A percentile compares a stretch with the other conserved stretches of the same genome.
Evolutionary conservation across 495 filamentous ascomycete genomes (phyloP).

Genomic region (Penicillium mononematosum): DNA sequence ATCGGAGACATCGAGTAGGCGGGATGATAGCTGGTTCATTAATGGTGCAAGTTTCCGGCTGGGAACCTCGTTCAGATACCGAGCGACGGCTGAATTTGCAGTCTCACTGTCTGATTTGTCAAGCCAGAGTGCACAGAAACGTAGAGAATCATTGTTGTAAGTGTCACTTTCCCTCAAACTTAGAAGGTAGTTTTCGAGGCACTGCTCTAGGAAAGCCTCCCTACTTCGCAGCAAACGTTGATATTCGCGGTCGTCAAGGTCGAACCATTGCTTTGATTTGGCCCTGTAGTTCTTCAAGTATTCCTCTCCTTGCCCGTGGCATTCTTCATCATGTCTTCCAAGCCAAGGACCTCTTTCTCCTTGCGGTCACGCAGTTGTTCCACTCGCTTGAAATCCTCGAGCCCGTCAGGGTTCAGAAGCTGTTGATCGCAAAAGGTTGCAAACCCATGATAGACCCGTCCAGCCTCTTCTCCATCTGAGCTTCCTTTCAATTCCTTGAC

Average conservation of each 20-base stretch:
- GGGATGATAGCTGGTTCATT: conserved; percentile 95
- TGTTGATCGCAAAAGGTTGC: conserved; percentile 94
- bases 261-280: conserved; percentile 84
- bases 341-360: conserved; percentile 68
- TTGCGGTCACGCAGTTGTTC: conserved; percentile 78
- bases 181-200: conserved; percentile 92
- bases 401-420: conserved; percentile 74
- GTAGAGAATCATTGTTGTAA: conserved; percentile 83
- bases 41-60: conserved; percentile 88
- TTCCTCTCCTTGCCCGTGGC: conserved; percentile 53
- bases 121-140: conserved; percentile 95
- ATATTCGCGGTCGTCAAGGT: conserved; percentile 83
- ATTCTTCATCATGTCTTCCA: conserved; percentile 56
- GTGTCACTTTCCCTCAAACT: conserved; percentile 79
- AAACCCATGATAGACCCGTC: conserved; percentile 90
- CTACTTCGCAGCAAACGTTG: conserved; percentile 71
- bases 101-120: conserved; percentile 69
- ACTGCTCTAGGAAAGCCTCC: conserved; percentile 76
- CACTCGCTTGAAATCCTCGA: conserved; percentile 82
- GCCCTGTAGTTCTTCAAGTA: conserved; percentile 42
- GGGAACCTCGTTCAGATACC: conserved; percentile 68
- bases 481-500: conserved; percentile 75
- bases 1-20: conserved; percentile 66
- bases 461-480: conserved; percentile 68
- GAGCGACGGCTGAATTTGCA: conserved; percentile 73